phyloP scores from a whole-genome alignment of 768 basidiomycete species.

The Gyrodon lividus region DNA sequence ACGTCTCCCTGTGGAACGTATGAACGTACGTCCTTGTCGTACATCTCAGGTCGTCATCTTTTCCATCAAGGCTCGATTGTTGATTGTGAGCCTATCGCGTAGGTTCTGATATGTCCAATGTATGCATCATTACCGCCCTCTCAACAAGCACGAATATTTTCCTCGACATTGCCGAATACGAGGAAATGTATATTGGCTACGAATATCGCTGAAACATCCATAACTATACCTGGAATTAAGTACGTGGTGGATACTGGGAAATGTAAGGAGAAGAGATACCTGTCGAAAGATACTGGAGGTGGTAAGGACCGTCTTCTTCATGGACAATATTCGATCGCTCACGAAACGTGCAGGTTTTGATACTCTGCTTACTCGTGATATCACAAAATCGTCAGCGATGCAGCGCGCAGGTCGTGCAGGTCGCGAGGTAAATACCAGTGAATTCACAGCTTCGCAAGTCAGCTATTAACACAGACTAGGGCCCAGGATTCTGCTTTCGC shows the following conservation, averaged over 20 bases:
- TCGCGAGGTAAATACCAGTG: conserved; percentile 60
- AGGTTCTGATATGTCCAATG: conserved; percentile 79
- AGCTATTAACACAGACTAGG: conserved; percentile 39
- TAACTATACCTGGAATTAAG: conserved; percentile 93
- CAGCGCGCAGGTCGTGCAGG: conserved; percentile 97
- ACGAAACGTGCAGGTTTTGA: conserved; percentile 68
- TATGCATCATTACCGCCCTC: conserved; percentile 81
- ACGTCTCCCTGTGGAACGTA: conserved; percentile 59
- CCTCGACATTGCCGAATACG: conserved; percentile 56
- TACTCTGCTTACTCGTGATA: conserved; percentile 75
- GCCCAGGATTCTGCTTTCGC: conserved; percentile 84
- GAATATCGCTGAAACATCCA: conserved; percentile 97
- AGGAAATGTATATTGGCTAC: conserved; percentile 95
- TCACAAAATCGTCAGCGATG: conserved; percentile 88
- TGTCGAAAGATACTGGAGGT: conserved; percentile 67
- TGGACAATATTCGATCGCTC: background rate
- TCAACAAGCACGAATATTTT: conserved; percentile 80
- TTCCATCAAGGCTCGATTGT: background rate
- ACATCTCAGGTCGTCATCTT: background rate
- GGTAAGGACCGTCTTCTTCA: conserved; percentile 38
- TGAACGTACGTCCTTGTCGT: conserved; percentile 41
- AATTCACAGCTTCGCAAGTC: background rate
- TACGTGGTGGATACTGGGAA: conserved; percentile 97
- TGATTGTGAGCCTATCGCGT: conserved; percentile 1
- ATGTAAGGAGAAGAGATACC: conserved; percentile 90